These are phyloP conservation scores for Blumeria hordei DNA, from an alignment of 2,329 filamentous ascomycete genomes.

Conservation along the genomic window DNA sequence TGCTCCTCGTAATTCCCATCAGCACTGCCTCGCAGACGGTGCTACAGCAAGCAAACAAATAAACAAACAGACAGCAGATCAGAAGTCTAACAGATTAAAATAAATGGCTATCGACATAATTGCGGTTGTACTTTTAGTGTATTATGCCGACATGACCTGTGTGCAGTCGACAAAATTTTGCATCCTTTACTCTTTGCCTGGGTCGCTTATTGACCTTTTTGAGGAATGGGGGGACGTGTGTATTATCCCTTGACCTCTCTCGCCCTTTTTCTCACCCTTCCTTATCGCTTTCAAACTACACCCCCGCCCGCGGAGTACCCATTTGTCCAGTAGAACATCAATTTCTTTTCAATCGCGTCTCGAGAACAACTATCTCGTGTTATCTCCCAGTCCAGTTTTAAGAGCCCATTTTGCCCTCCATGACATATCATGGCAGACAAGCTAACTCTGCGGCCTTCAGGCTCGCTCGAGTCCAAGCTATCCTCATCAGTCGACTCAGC, in stretches of 20 bases:
- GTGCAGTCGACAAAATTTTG: no score
- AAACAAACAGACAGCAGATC: no score
- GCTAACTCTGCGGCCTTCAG: slow-evolving; percentile 13
- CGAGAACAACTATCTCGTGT: not conserved
- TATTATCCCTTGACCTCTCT: not conserved
- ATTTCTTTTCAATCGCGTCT: not conserved
- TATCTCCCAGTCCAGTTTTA: not conserved
- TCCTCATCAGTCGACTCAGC: slow-evolving; percentile 8
- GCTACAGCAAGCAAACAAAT: no score
- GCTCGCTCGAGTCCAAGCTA: slow-evolving; percentile 11
- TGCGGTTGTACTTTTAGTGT: no score
- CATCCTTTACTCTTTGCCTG: no score
- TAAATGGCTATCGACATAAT: no score
- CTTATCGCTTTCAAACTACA: not conserved
- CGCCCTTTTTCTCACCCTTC: not conserved
- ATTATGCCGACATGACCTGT: no score
- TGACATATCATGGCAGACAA: slow-evolving; percentile 12
- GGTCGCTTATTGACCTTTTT: no score
- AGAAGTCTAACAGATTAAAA: no score
- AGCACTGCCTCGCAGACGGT: no score
- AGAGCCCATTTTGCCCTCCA: not conserved
- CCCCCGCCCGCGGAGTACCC: not conserved
- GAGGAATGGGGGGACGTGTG: no score
- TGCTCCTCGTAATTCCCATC: no score
- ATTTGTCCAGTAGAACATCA: not conserved